Evolutionary conservation across 768 basidiomycete genomes (phyloP), one percentile per base, ranked within the genome.

Genomic region (Galerina marginata): DNA sequence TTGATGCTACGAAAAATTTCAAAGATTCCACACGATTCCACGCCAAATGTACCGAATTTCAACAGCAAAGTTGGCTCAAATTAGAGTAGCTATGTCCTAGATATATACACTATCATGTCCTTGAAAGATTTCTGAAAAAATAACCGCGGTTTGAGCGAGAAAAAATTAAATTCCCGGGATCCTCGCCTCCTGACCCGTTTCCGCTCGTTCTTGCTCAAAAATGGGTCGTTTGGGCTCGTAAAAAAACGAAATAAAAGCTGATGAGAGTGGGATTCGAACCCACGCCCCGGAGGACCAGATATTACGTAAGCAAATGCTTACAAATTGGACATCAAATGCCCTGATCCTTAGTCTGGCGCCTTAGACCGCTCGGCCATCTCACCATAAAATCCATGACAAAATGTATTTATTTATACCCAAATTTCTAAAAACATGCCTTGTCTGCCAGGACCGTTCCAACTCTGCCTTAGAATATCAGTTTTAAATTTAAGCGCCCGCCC

Each of bases 301-400:
- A 46, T 53, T 10, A 36, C 15, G 16, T 12, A 11, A 38, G 37
- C 54, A 53, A 63, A 61, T 62, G 61, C 51, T 20, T 20, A 10
- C 33, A 16, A 9, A 29, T 16, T 65, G 67, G 63, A 68, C 69
- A 71, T 65, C 56, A 25, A 56, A 68, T 72, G 67, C 61, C 67
- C 72, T 71, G 69, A 58, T 80, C 86, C 86, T 86, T 88, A 86
- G 86, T 89, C 87, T 90, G 86, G 87, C 89, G 88, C 89, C 89
- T 90, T 89, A 87, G 88, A 90, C 88, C 88, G 87, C 88, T 90
- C 89, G 88, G 89, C 88, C 88, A 90, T 89, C 86, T 88, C 84
- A 68, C 74, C 72, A 7, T 33, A 29, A 9, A 29, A 49, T 26
- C 2, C 1, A 11, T 26, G 15, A 25, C 2, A 16, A 49, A 49